phyloP scores from a whole-genome alignment of 2,329 filamentous ascomycete genomes.

The Sclerotiophoma versabilis region DNA sequence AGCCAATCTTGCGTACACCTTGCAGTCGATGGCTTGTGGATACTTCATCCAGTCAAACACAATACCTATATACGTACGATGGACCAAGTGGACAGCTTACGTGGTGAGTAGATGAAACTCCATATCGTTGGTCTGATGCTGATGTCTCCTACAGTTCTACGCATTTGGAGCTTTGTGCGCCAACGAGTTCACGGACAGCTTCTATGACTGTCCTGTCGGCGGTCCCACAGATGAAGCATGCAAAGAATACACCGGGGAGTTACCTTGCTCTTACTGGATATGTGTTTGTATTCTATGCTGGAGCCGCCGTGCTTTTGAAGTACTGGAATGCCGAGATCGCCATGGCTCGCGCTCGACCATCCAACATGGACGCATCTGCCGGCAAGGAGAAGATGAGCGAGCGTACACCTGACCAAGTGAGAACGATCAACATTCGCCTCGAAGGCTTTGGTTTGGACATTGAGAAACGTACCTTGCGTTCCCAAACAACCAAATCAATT shows the following conservation, averaged over 20 bases:
- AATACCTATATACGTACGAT: constrained; percentile 79
- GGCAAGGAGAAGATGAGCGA: constrained; percentile 74
- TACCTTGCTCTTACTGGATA: constrained; percentile 68
- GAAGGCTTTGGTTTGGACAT: constrained; percentile 70
- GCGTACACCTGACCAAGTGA: constrained; percentile 60
- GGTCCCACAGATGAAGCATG: constrained; percentile 71
- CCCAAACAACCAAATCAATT: constrained; percentile 61
- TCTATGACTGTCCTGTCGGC: constrained; percentile 75
- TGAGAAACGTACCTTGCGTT: constrained; percentile 64
- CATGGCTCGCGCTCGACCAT: constrained; percentile 67
- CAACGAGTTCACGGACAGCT: constrained; percentile 75
- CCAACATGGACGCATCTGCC: constrained; percentile 66
- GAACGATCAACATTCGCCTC: constrained; percentile 70
- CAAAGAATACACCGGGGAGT: constrained; percentile 71
- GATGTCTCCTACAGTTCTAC: constrained; percentile 62
- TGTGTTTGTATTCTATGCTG: constrained; percentile 66
- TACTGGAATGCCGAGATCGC: constrained; percentile 73
- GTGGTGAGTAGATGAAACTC: constrained; percentile 45
- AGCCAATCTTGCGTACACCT: constrained; percentile 74
- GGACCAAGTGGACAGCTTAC: constrained; percentile 74
- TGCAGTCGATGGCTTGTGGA: constrained; percentile 77
- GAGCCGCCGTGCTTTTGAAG: constrained; percentile 68
- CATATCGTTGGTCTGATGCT: background rate
- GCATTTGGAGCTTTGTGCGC: constrained; percentile 73
- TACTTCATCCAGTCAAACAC: constrained; percentile 78